Evolutionary conservation across 2,329 filamentous ascomycete genomes (phyloP).

Genomic region (Alternaria panax): DNA sequence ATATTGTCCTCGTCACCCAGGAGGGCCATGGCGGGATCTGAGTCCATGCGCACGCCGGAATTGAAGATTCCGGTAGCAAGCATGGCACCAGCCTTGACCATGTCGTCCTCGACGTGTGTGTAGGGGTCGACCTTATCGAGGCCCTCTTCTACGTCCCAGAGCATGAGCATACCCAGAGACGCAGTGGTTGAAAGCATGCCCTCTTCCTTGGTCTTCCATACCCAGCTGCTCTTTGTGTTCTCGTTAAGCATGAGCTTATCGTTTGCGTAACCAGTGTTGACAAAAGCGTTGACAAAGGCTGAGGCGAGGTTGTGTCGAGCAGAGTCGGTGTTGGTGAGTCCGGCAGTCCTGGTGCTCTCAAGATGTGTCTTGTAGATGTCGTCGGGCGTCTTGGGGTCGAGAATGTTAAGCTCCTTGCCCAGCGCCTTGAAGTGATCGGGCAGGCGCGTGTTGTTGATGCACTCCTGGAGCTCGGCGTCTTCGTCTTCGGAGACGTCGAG

Average conservation of each 20-base stretch:
- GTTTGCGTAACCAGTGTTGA: constrained; percentile 92
- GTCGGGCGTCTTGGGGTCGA: constrained; percentile 95
- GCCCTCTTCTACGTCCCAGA: constrained; percentile 93
- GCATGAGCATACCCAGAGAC: constrained; percentile 86
- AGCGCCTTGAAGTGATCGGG: constrained; percentile 93
- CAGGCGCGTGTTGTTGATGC: constrained; percentile 84
- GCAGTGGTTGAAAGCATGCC: constrained; percentile 97
- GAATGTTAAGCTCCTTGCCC: constrained; percentile 93
- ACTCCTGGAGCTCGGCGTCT: constrained; percentile 78
- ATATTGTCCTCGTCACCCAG: constrained; percentile 82
- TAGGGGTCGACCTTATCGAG: constrained; percentile 95
- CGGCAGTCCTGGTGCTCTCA: constrained; percentile 90
- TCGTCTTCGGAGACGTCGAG: constrained; percentile 76
- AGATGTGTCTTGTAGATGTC: constrained; percentile 99
- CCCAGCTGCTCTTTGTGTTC: constrained; percentile 84
- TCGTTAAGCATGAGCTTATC: constrained; percentile 98
- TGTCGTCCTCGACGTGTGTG: constrained; percentile 81
- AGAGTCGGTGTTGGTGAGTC: constrained; percentile 93
- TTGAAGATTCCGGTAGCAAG: constrained; percentile 96
- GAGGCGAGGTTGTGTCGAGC: constrained; percentile 94
- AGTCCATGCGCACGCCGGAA: constrained; percentile 86
- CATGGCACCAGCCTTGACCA: constrained; percentile 89
- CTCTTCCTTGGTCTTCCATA: constrained; percentile 99
- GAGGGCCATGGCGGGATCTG: constrained; percentile 88
- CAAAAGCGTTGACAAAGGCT: constrained; percentile 95